phyloP scores from a whole-genome alignment of 2,329 filamentous ascomycete genomes.

The Ophiocordyceps robertsii region DNA sequence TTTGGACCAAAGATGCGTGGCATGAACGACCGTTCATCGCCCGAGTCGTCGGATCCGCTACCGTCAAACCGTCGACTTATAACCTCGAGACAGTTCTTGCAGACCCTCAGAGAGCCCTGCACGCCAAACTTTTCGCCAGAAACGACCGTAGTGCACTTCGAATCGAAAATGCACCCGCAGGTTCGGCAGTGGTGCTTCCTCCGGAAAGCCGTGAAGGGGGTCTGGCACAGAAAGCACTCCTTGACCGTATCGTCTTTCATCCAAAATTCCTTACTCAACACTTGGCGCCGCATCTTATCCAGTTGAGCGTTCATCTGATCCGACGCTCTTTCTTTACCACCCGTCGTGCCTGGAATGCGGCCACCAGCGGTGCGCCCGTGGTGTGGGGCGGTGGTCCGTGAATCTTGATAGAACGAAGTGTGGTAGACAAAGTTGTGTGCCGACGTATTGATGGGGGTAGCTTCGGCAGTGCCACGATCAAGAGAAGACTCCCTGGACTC shows the following conservation, averaged over 20 bases:
- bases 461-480: constrained; percentile 41
- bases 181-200: constrained; percentile 93
- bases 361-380: constrained; percentile 30
- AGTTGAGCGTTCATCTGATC: constrained; percentile 47
- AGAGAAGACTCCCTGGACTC: constrained; percentile 45
- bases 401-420: constrained; percentile 38
- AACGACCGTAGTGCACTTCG: constrained; percentile 88
- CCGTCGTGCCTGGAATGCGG: constrained; percentile 42
- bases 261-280: constrained; percentile 93
- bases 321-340: constrained; percentile 38
- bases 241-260: constrained; percentile 99
- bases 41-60: constrained; percentile 76
- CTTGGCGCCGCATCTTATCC: constrained; percentile 67
- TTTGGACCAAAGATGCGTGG: constrained; percentile 48
- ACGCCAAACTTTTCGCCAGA: constrained; percentile 81
- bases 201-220: constrained; percentile 82
- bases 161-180: constrained; percentile 97
- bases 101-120: constrained; percentile 71
- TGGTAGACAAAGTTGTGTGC: constrained; percentile 45
- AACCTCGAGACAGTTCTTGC: constrained; percentile 82
- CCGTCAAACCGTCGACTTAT: constrained; percentile 84
- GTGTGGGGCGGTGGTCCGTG: constrained; percentile 19
- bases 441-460: constrained; percentile 43
- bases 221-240: constrained; percentile 87
- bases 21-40: constrained; percentile 59